Conservation (phyloP, 78 protist genomes). For the slime mould (Dictyostelium discoideum) region dicty_2.7 NC_007088.5:8055001-8055500, state of each 20-base stretch:
- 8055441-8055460: slow-evolving; percentile 66
- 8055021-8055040: neutral
- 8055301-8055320: neutral
- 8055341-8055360: neutral
- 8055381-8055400: slow-evolving; percentile 76
- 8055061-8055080: slow-evolving; percentile 32
- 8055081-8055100: slow-evolving; percentile 41
- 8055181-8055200: slow-evolving; percentile 45
- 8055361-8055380: slow-evolving; percentile 38
- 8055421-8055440: slow-evolving; percentile 68
- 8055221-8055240: neutral
- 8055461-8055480: slow-evolving; percentile 69
- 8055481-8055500: slow-evolving; percentile 68
- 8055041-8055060: neutral
- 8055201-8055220: slow-evolving; percentile 23
- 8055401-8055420: slow-evolving; percentile 48
- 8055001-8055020: slow-evolving; percentile 54
- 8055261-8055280: neutral
- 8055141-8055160: slow-evolving; percentile 3
- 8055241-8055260: neutral
- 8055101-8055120: slow-evolving; percentile 70
- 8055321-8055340: neutral
- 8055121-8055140: slow-evolving; percentile 22
- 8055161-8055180: neutral
- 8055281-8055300: neutral